Evolutionary conservation across 768 basidiomycete species (phyloP), one percentile per base, ranked within the genome.

Genomic region (Lyophyllum semitale): DNA sequence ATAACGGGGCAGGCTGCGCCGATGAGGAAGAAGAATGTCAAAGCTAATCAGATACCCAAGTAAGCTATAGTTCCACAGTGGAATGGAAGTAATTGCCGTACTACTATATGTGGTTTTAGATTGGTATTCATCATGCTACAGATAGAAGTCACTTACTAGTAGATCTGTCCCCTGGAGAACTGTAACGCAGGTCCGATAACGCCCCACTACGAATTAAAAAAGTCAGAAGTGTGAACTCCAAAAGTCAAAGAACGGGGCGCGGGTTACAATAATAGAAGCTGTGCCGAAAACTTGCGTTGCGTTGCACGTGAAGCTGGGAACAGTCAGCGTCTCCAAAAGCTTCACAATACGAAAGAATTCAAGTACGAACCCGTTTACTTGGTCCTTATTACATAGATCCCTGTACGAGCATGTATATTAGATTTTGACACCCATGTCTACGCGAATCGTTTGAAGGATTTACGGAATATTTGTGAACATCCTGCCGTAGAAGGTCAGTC

Each of bases 1-100:
- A 84, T 63, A 43, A 89, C 63, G 0, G 90, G 91, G 29, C 84
- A 80, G 13, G 83, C 60, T 8, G 87, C 84, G 26, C 92, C 91
- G 40, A 88, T 74, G 47, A 89, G 70, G 75, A 93, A 93, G 72
- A 91, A 91, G 55, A 83, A 84, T 17, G 82, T 66, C 20, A 92
- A 70, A 4, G 78, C 85, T 82, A 22, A 47, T 6, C 44, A 42
- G 35, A 15, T n/a, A 18, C 37, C 2, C 12, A 25, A 33, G 17
- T 20, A n/a, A 41, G 46, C 15, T 17, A 8, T 1, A 23, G 30
- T n/a, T 29, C 26, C 8, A 23, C 41, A 23, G 18, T 8, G 9
- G 25, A 29, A n/a, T n/a, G n/a, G n/a, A 29, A 45, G 13, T 12
- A 7, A 27, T 27, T n/a, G 1, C 18, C 43, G 12, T 26, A 45